A percentile compares a stretch with the other conserved stretches of the same genome.
Conservation (phyloP, 306 rosid species). For the Begonia fuchsioides region DNA sequence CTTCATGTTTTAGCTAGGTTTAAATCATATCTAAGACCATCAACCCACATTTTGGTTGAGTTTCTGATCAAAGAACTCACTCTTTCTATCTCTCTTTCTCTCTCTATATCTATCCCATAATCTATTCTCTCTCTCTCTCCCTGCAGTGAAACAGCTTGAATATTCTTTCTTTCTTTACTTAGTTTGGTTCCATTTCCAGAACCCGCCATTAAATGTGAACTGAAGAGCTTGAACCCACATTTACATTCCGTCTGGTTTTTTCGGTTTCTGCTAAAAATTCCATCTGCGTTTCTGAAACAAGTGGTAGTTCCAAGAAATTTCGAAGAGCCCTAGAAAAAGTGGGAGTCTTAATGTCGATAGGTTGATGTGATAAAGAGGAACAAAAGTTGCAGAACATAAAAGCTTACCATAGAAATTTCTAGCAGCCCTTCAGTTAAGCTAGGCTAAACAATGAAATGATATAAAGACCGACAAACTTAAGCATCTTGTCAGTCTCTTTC, state of each 20-base stretch:
- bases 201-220: no score
- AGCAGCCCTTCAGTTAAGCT: conserved; percentile 6
- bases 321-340: not conserved
- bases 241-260: not conserved
- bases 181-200: no score
- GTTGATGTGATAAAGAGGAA: conserved; percentile 11
- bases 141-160: no score
- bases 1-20: no score
- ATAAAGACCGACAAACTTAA: conserved; percentile 8
- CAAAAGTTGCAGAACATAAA: conserved; percentile 5
- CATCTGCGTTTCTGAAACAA: not conserved
- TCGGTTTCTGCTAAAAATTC: not conserved
- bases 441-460: conserved; percentile 4
- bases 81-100: no score
- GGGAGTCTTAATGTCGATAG: conserved; percentile 3
- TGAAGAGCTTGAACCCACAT: not conserved
- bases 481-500: conserved; percentile 7
- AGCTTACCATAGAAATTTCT: conserved; percentile 8
- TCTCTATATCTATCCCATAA: no score
- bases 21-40: no score
- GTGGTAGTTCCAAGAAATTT: not conserved
- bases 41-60: no score
- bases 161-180: no score
- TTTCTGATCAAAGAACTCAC: no score
- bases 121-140: no score